phyloP scores from a whole-genome alignment of 768 basidiomycete genomes.

The Hygrocybe punicea region DNA sequence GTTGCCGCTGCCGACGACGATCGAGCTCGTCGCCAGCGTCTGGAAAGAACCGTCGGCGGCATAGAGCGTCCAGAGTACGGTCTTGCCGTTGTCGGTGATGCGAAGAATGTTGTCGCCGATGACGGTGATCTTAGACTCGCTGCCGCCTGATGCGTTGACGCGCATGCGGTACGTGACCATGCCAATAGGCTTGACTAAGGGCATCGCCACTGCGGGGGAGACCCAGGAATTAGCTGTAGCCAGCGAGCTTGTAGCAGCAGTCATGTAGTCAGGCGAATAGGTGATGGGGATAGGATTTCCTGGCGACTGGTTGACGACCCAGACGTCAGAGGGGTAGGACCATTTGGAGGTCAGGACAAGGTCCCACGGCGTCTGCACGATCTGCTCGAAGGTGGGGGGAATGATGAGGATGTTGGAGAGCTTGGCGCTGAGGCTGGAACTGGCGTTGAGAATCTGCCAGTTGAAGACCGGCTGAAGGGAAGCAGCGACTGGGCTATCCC shows the following conservation, averaged over 20 bases:
- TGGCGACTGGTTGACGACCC: background rate
- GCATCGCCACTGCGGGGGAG: background rate
- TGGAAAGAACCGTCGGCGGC: background rate
- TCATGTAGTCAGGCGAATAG: background rate
- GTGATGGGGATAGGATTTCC: background rate
- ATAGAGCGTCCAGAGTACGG: background rate
- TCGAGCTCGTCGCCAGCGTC: background rate
- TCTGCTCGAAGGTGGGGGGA: background rate
- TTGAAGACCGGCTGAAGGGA: background rate
- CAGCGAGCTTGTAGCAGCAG: background rate
- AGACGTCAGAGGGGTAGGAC: background rate
- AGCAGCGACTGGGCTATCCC: background rate
- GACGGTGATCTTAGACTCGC: background rate
- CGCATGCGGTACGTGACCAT: conserved; percentile 3
- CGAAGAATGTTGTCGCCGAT: conserved; percentile 1
- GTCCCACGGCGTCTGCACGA: background rate
- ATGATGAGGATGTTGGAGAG: background rate
- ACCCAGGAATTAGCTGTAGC: background rate
- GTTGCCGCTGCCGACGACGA: background rate
- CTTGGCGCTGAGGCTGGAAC: background rate
- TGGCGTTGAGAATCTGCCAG: background rate
- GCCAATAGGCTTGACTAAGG: background rate
- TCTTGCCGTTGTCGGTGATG: background rate
- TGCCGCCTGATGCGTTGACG: background rate
- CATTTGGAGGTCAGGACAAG: background rate